These are phyloP conservation scores for Coelastrella sp. DNA, from an alignment of 139 green algal species.

Conservation along the genomic window DNA sequence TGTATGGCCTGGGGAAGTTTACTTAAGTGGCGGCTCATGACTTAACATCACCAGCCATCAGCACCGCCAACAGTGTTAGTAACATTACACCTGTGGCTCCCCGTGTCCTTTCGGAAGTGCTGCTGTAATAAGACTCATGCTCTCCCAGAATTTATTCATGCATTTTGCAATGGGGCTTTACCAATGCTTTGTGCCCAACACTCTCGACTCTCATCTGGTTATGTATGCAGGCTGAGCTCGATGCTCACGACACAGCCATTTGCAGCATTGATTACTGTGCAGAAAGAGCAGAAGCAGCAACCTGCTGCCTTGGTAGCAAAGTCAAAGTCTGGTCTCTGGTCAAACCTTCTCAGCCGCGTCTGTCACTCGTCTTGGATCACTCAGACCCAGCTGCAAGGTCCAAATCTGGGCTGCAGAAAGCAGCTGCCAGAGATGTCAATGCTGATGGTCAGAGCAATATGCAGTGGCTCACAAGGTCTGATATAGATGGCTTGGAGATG, in stretches of 20 bases:
- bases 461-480: slow-evolving; percentile 49
- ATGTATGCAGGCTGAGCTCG: slow-evolving; percentile 3
- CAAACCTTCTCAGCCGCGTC: slow-evolving; percentile 34
- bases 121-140: too few relatives aligned
- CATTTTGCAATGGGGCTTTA: background rate
- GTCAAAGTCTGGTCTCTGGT: slow-evolving; percentile 69
- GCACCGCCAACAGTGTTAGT: too few relatives aligned
- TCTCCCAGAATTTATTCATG: too few relatives aligned
- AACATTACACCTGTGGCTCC: too few relatives aligned
- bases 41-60: too few relatives aligned
- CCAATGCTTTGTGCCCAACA: background rate
- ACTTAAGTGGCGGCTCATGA: too few relatives aligned
- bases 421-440: slow-evolving; percentile 19
- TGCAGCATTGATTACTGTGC: slow-evolving; percentile 67
- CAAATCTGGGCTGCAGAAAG: background rate
- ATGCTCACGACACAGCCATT: slow-evolving; percentile 65
- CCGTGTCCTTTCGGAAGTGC: too few relatives aligned
- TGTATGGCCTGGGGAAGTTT: too few relatives aligned
- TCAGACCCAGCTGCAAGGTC: background rate
- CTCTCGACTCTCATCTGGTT: too few relatives aligned
- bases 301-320: slow-evolving; percentile 70
- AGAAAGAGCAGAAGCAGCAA: slow-evolving; percentile 61
- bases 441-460: slow-evolving; percentile 18
- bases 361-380: slow-evolving; percentile 58
- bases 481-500: background rate